A percentile compares a stretch with the other conserved stretches of the same genome.
Conservation (phyloP, 495 filamentous ascomycete species). For the Talaromyces proteolyticus region DNA sequence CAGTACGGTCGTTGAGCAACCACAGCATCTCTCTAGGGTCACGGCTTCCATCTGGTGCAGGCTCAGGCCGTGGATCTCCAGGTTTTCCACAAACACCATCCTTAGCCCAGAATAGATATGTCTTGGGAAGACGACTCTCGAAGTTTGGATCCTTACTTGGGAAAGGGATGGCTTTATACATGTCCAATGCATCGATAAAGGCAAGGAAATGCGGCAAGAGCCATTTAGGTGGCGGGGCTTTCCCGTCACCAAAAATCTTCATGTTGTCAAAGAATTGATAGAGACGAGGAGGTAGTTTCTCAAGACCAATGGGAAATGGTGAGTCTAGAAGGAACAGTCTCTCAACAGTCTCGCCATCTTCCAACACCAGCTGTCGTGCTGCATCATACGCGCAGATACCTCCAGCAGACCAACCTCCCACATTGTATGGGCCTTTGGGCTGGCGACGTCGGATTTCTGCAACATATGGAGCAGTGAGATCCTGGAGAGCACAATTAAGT, state of each 20-base stretch:
- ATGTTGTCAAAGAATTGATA: conserved; percentile 76
- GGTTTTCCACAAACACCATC: conserved; percentile 73
- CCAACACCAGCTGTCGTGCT: conserved; percentile 61
- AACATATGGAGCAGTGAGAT: conserved; percentile 52
- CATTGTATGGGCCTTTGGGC: conserved; percentile 63
- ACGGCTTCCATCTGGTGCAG: conserved; percentile 53
- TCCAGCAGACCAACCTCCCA: conserved; percentile 81
- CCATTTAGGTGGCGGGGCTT: conserved; percentile 64
- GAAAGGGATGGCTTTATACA: conserved; percentile 53
- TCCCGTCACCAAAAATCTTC: conserved; percentile 66
- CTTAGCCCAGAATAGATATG: conserved; percentile 70
- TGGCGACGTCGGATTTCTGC: conserved; percentile 66
- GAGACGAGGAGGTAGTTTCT: conserved; percentile 69
- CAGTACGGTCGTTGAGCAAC: conserved; percentile 70
- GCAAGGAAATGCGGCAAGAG: conserved; percentile 79
- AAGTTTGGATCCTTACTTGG: conserved; percentile 36
- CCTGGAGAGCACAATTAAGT: conserved; percentile 48
- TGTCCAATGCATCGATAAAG: conserved; percentile 67
- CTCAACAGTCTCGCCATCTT: conserved; percentile 62
- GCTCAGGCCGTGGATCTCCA: conserved; percentile 63
- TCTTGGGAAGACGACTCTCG: conserved; percentile 45
- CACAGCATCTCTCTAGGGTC: conserved; percentile 60
- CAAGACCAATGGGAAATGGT: conserved; percentile 70
- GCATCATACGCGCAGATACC: conserved; percentile 87
- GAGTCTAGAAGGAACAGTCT: conserved; percentile 78